Base-by-base conservation (phyloP, 225 moss, liverwort and hornwort genomes). In the Thuidium tamariscinum region DNA sequence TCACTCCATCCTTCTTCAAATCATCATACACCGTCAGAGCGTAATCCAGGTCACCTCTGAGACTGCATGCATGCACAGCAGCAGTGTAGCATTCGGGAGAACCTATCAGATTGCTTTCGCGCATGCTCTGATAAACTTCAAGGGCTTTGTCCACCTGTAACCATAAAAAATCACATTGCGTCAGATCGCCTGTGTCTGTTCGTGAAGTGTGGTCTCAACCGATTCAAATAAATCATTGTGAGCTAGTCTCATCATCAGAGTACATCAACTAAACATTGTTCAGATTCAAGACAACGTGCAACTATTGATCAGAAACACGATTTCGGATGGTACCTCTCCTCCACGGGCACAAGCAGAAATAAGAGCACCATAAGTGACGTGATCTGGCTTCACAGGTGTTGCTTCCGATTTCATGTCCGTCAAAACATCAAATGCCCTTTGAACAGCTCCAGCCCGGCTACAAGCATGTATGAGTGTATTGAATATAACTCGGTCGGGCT, bases 401-500 rank as follows among this genome's bases (percentile, higher is more conserved):
- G 95, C 96, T 89, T 98, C 96, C 63, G 93, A 93, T 68, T 87
- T 94, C 98, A 99, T 97, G 87, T 99, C 98, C 37, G 92, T 76
- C 52, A 97, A 86, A 34, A 99, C 98, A 95, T 99, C 98, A 89
- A 96, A 97, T 57, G 97, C 98, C 83, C 98, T 95, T 88, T 99
- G 95, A 63, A 99, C 94, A 87, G 96, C 94, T 94, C 97, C 95
- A 91, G 94, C 94, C 48, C 96, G 97, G 75, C 96, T 94, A 86
- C 97, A 99, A 37, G 97, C 98, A 88, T 97, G 92, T 80, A 99
- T 94, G 18, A 99, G 97, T 71, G 97, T 88, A 84, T 99, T 99
- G 92, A 99, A 99, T 88, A 99, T 95, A 57, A 96, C 94, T 87
- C 91, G 94, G 77, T 99, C 98, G 26, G 98, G 93, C 92, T 97